phyloP scores from a whole-genome alignment of 2,329 filamentous ascomycete genomes.

The Alternaria postmessia region DNA sequence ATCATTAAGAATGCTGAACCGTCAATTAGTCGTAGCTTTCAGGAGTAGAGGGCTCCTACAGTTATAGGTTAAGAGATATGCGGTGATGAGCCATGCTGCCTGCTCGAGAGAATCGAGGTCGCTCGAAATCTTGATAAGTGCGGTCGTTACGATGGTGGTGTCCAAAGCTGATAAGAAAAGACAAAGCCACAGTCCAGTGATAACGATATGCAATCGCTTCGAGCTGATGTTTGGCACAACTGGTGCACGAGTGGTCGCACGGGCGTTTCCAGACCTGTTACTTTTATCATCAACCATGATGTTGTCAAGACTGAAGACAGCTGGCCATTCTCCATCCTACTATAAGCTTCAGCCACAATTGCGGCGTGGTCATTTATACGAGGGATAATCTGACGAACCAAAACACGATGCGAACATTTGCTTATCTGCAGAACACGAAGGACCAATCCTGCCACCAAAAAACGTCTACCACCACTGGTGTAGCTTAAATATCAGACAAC shows the following conservation, averaged over 20 bases:
- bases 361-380: neutral
- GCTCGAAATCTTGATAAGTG: slow-evolving; percentile 42
- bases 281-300: neutral
- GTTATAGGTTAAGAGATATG: neutral
- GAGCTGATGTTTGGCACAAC: slow-evolving; percentile 32
- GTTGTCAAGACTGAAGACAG: neutral
- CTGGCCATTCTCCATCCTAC: neutral
- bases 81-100: slow-evolving; percentile 41
- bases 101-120: slow-evolving; percentile 38
- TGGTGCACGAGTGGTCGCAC: neutral
- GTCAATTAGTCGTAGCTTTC: neutral
- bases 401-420: too few species aligned
- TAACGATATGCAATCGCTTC: slow-evolving; percentile 37
- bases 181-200: slow-evolving; percentile 43
- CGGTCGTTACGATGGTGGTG: slow-evolving; percentile 44
- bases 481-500: too few species aligned
- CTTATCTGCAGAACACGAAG: too few species aligned
- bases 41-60: neutral
- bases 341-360: neutral
- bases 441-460: too few species aligned
- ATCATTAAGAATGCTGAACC: slow-evolving; percentile 43
- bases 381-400: too few species aligned
- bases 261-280: neutral
- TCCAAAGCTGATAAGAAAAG: slow-evolving; percentile 46
- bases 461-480: too few species aligned